Evolutionary conservation across 2,329 filamentous ascomycete species (phyloP).

Genomic region (Xylariomycetidae sp.): DNA sequence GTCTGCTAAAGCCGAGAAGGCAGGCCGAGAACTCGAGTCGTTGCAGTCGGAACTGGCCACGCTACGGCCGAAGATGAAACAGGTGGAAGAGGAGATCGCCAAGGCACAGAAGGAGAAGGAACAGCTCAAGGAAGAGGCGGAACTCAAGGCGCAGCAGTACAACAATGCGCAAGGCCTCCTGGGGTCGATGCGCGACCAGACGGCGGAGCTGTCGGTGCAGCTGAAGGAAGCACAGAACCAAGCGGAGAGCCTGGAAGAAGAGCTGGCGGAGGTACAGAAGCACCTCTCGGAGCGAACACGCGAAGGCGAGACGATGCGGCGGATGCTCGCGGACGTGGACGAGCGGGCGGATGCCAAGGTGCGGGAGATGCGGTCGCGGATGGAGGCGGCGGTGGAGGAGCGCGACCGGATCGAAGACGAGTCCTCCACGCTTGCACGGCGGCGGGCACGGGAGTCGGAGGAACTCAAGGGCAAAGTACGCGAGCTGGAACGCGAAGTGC

Average conservation of each 20-base stretch:
- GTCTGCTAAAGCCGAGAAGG: slow-evolving; percentile 65
- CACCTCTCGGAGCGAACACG: slow-evolving; percentile 81
- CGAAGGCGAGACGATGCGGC: slow-evolving; percentile 91
- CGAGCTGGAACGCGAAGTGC: slow-evolving; percentile 74
- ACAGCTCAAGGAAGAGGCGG: slow-evolving; percentile 68
- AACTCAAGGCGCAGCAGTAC: slow-evolving; percentile 81
- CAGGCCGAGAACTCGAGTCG: slow-evolving; percentile 61
- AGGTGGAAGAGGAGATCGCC: slow-evolving; percentile 68
- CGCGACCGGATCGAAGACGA: slow-evolving; percentile 90
- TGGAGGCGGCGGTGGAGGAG: slow-evolving; percentile 90
- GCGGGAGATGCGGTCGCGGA: slow-evolving; percentile 79
- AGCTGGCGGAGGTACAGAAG: slow-evolving; percentile 80
- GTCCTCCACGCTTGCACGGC: slow-evolving; percentile 67
- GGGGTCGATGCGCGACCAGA: slow-evolving; percentile 89
- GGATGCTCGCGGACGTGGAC: slow-evolving; percentile 81
- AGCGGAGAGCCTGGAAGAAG: slow-evolving; percentile 84
- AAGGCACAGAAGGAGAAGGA: slow-evolving; percentile 63
- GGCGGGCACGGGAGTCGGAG: slow-evolving; percentile 76
- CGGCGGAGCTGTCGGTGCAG: slow-evolving; percentile 79
- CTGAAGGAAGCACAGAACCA: slow-evolving; percentile 82
- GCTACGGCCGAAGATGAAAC: slow-evolving; percentile 53
- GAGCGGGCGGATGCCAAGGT: slow-evolving; percentile 73
- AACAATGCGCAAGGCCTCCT: slow-evolving; percentile 78
- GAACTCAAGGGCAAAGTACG: slow-evolving; percentile 74
- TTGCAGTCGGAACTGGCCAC: slow-evolving; percentile 67